Evolutionary conservation across 352 stramenopile species (phyloP).

Genomic region (Saprolegnia parasitica): DNA sequence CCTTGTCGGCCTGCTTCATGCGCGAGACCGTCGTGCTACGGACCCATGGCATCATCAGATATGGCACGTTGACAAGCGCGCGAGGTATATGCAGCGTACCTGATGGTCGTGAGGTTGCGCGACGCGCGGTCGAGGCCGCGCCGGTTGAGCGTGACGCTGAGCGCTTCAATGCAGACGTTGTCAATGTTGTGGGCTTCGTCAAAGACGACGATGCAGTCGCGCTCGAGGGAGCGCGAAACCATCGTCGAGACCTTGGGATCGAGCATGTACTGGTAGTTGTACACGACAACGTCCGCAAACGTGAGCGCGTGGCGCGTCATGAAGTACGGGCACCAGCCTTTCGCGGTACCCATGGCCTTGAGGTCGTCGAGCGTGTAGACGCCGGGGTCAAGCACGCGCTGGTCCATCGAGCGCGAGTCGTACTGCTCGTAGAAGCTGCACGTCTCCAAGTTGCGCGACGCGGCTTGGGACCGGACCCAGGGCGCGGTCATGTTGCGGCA

Average conservation of each 20-base stretch:
- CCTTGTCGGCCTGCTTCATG: slow-evolving; percentile 89
- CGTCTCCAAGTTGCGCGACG: slow-evolving; percentile 45
- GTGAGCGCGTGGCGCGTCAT: slow-evolving; percentile 95
- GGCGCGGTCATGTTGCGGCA: slow-evolving; percentile 97
- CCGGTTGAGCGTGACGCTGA: slow-evolving; percentile 95
- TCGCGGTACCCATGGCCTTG: slow-evolving; percentile 86
- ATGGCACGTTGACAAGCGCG: background rate
- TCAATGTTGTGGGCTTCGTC: slow-evolving; percentile 99
- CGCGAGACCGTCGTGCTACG: slow-evolving; percentile 64
- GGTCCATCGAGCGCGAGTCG: slow-evolving; percentile 82
- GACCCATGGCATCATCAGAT: too few relatives aligned
- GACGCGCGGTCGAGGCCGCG: slow-evolving; percentile 89
- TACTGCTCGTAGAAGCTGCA: slow-evolving; percentile 92
- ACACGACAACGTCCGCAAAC: slow-evolving; percentile 97
- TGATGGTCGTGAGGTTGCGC: slow-evolving; percentile 80
- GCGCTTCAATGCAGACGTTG: slow-evolving; percentile 98
- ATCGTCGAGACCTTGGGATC: slow-evolving; percentile 94
- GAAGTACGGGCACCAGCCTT: slow-evolving; percentile 98
- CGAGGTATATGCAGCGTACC: slow-evolving; percentile 31
- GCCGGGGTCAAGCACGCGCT: slow-evolving; percentile 85
- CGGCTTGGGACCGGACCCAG: slow-evolving; percentile 86
- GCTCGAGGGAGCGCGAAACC: slow-evolving; percentile 93
- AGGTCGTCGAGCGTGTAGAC: slow-evolving; percentile 97
- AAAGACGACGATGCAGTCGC: slow-evolving; percentile 92
- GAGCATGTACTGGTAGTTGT: slow-evolving; percentile 99